Evolutionary conservation across 257 asterid genomes (phyloP).

Genomic region (Parsonsia alboflavescens): DNA sequence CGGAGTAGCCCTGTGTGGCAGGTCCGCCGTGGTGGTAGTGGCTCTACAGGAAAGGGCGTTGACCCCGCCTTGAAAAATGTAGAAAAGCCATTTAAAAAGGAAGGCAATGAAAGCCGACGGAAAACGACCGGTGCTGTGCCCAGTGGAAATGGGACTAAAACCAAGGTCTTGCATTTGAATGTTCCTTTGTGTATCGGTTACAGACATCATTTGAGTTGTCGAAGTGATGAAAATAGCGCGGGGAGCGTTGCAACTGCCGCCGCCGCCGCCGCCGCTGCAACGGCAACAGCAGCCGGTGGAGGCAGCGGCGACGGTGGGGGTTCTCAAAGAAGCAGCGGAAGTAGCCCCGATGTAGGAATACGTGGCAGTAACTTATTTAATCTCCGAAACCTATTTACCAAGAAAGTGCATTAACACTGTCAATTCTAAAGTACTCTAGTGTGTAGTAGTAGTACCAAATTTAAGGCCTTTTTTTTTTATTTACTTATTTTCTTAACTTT

Average conservation of each 20-base stretch:
- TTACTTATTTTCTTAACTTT: neutral
- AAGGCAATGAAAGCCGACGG: conserved; percentile 39
- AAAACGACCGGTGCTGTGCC: conserved; percentile 22
- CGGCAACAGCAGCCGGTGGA: neutral
- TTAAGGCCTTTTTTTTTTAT: neutral
- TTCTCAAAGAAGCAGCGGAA: conserved; percentile 28
- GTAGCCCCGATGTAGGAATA: conserved; percentile 49
- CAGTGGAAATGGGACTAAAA: conserved; percentile 26
- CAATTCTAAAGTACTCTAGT: neutral
- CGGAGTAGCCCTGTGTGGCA: conserved; percentile 87
- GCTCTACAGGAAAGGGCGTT: neutral
- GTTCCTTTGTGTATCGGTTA: conserved; percentile 88
- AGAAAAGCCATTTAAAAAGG: conserved; percentile 35
- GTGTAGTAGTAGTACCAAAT: conserved; percentile 7
- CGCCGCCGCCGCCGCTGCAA: neutral
- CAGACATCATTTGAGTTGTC: conserved; percentile 60
- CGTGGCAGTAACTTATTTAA: conserved; percentile 67
- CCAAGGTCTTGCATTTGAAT: conserved; percentile 50
- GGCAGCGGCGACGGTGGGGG: conserved; percentile 3
- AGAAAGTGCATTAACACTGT: conserved; percentile 59
- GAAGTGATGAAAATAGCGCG: conserved; percentile 35
- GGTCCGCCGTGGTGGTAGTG: conserved; percentile 43
- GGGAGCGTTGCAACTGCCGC: conserved; percentile 18
- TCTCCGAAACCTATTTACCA: conserved; percentile 64
- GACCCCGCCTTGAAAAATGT: conserved; percentile 21